These are phyloP conservation scores for Leccinum broughii DNA, from an alignment of 768 basidiomycete species.

Conservation along the genomic window DNA sequence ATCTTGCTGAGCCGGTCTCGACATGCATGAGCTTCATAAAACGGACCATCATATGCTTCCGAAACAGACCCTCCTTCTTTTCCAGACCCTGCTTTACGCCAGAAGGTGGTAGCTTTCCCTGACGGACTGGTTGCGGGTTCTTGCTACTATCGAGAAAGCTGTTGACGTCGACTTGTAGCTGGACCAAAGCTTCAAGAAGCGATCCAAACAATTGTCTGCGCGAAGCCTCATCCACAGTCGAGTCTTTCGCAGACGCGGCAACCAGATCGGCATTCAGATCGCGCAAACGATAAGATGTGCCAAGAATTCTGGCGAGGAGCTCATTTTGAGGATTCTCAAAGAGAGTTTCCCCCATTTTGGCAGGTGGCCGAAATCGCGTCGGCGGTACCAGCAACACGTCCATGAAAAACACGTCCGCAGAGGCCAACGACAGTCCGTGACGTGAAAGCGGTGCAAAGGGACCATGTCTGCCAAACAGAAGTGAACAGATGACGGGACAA, in stretches of 20 bases:
- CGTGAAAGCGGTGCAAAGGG: slow-evolving; percentile 63
- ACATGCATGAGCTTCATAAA: background rate
- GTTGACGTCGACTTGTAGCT: slow-evolving; percentile 93
- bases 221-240: slow-evolving; percentile 48
- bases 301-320: slow-evolving; percentile 76
- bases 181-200: slow-evolving; percentile 80
- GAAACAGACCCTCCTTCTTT: slow-evolving; percentile 98
- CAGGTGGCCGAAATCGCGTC: slow-evolving; percentile 93
- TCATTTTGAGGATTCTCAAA: slow-evolving; percentile 98
- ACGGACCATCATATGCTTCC: slow-evolving; percentile 98
- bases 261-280: slow-evolving; percentile 71
- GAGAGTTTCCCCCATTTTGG: slow-evolving; percentile 85
- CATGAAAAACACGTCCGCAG: slow-evolving; percentile 97
- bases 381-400: slow-evolving; percentile 90
- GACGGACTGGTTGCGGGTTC: slow-evolving; percentile 81
- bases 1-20: slow-evolving; percentile 1
- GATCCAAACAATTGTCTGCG: slow-evolving; percentile 60
- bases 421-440: slow-evolving; percentile 66
- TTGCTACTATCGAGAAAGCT: slow-evolving; percentile 97
- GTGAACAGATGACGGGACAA: slow-evolving; percentile 76
- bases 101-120: slow-evolving; percentile 87
- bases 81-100: slow-evolving; percentile 97
- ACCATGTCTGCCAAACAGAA: slow-evolving; percentile 93
- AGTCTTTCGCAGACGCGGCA: slow-evolving; percentile 58
- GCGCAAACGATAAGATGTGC: slow-evolving; percentile 76